Base-by-base conservation (phyloP, 2,329 filamentous ascomycete species). In the Ophiostoma triangulosporum region DNA sequence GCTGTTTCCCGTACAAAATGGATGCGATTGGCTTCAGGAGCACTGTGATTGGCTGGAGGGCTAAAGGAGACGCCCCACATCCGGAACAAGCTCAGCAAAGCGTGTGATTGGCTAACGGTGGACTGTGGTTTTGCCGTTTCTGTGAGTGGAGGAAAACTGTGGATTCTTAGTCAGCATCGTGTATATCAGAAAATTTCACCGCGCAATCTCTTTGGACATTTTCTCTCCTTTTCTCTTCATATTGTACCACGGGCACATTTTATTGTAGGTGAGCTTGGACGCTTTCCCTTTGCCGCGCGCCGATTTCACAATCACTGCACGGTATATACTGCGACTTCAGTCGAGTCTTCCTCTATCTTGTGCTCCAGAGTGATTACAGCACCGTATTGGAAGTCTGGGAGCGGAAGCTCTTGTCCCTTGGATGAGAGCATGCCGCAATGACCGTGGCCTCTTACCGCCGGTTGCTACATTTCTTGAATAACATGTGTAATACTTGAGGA, bases 301-400 rank as follows among this genome's bases (percentile, higher is more conserved):
- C 45, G 45, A 35, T 53, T 68, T 69, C 71, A 29, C 43, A 15
- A 46, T 46, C 43, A 31, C 24, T 29, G 43, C 15, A 46, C 43
- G 43, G 43, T 26, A 46, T 29, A 46, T 20, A 46, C 43, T 46
- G 43, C 43, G 43, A 46, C 43, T 31, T 46, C 70, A 68, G 67
- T 82, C 77, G 74, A 80, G 78, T 79, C 72, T 72, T 77, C 78
- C 80, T 83, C 81, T 84, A 84, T 84, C 79, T 78, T 81, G 77
- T 82, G 78, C 72, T 75, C 80, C 63, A 82, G 80, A 84, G 65
- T 56, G 72, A 73, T 52, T 64, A 67, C 63, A 66, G 80, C 79
- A 75, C 79, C 78, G 79, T 80, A 81, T 81, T 84, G 81, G 81
- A 84, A 81, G 78, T 78, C 79, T 76, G 77, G 72, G 71, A 84